Base-by-base conservation (phyloP, 306 rosid species). In the Citrullus colocynthis region DNA sequence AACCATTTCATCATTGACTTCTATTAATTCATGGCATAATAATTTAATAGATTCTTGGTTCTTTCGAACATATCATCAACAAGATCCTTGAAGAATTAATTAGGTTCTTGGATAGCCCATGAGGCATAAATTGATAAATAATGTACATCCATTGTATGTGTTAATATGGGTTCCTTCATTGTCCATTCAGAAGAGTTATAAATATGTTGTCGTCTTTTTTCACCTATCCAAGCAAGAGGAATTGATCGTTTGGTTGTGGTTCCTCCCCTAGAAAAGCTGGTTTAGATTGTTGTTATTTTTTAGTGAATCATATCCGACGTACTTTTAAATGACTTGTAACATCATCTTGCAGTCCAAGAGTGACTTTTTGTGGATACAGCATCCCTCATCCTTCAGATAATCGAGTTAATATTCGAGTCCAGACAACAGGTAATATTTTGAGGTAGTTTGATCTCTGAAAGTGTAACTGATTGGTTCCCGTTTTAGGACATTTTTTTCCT, bases 371-470 rank as follows among this genome's bases (percentile, higher is more conserved):
- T 62, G 98, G 97, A 14, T 89, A 91, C 83, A 93, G 88, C 93
- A 93, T 90, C 81, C 97, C 98, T 77, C 97, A 93, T 86, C 98
- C 93, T 57, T 93, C 93, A 34, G 96, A 93, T 11, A 91, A 88
- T 74, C 87, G 83, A 45, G 98, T 91, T 80, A 93, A 93, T 78
- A 82, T 90, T 63, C 85, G 97, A 83, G 85, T 91, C 76, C 93
- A 91, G 76, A 88, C 97, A 52, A 93, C 91, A 55, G 92, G 98
- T 88, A 84, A 82, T 5, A 52, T 16, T n/a, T 36, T 60, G 5
- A 39, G 39, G 3, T 83, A 16, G 78, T 18, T 18, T 54, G 28
- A 24, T 24, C 63, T 30, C 60, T 54, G 20, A 0, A 55, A 79
- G 49, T 36, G n/a, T 69, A 51, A 17, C 13, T 45, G 12, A 44